A percentile compares a stretch with the other conserved stretches of the same genome.
phyloP scores from a whole-genome alignment of 257 asterid genomes.

The Salvia splendens region DNA sequence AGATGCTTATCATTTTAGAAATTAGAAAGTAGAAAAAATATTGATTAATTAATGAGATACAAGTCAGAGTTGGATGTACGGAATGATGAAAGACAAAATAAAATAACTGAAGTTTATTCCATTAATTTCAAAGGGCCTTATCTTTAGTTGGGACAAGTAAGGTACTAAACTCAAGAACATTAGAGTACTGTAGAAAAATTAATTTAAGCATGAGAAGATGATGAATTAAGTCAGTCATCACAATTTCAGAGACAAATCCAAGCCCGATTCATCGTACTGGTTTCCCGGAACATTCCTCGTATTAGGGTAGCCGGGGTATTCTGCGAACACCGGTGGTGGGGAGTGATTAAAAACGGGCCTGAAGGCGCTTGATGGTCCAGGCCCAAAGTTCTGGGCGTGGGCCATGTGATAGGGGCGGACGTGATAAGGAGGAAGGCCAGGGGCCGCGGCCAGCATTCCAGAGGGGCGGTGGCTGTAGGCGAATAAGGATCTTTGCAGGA shows the following conservation, averaged over 20 bases:
- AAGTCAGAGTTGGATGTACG: not conserved
- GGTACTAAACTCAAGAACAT: not conserved
- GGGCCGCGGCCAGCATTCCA: not conserved
- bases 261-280: conserved; percentile 15
- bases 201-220: not conserved
- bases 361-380: not conserved
- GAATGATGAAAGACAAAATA: not conserved
- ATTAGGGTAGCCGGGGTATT: no score
- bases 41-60: no score
- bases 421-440: not conserved
- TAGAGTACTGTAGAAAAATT: not conserved
- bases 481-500: not conserved
- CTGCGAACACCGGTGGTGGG: not conserved
- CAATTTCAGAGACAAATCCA: conserved; percentile 36
- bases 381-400: not conserved
- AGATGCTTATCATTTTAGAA: no score
- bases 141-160: not conserved
- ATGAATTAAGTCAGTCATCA: not conserved
- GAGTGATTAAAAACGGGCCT: not conserved
- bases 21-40: no score
- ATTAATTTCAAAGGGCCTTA: not conserved
- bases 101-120: not conserved
- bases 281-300: conserved; percentile 13
- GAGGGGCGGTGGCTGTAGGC: not conserved
- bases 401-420: not conserved